Base-by-base conservation (phyloP, 495 filamentous ascomycete species). In the Cercophora samala region DNA sequence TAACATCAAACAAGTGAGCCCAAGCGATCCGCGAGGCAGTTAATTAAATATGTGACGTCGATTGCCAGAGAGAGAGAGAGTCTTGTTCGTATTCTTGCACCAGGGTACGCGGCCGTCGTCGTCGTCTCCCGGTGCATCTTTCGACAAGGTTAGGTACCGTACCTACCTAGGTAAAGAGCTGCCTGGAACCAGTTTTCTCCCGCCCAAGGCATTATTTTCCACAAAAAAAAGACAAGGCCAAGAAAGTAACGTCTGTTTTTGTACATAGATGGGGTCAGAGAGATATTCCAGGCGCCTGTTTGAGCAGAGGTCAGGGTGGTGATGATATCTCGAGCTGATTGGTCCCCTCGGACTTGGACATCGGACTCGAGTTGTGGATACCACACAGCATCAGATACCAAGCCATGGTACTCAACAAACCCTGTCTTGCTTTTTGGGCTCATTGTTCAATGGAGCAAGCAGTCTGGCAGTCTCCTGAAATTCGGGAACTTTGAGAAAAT, bases 271-370 rank as follows among this genome's bases (percentile, higher is more conserved):
- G n/a, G n/a, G 37, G 37, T 13, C 37, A 46, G 13, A 46, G 13
- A 9, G 37, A 17, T 46, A 46, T 46, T 9, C 3, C 9, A n/a
- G 37, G 37, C 37, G 37, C 37, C 13, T 46, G 37, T 46, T 46
- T 46, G 37, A 46, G 5, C 37, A 9, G 13, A 46, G 37, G 37
- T 46, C 9, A 46, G 37, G 6, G 37, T 46, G 37, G 37, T 46
- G 5, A 61, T 9, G 2, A 46, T 46, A 1, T 8, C 9, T 13
- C 13, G 37, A 46, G 15, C 15, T 61, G 26, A 61, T 61, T 61
- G 59, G 59, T 4, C 26, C 11, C 24, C 59, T 61, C 59, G 59
- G 59, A 61, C 26, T 24, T 46, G 11, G 15, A 46, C 37, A 46
- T 46, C 37, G 37, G 9, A 46, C 37, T 46, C 15, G 15, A 46